phyloP scores from a whole-genome alignment of 169 alveolate genomes.

The Eimeria sp. region DNA sequence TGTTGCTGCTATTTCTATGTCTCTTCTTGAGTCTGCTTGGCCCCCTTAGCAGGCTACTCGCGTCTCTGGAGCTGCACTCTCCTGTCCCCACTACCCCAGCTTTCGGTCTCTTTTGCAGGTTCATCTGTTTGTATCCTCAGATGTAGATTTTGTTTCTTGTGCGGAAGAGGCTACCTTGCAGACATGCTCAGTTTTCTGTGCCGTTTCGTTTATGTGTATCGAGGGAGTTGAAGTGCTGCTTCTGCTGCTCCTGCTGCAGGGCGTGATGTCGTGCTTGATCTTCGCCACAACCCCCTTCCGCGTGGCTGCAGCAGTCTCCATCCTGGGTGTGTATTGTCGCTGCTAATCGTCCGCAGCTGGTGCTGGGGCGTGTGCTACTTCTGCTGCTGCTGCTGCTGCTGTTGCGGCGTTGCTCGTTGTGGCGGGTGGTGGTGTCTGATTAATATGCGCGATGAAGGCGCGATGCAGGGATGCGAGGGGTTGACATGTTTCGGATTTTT shows the following conservation, averaged over 20 bases:
- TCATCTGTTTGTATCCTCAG: too few species aligned
- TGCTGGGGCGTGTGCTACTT: background rate
- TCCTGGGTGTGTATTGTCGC: background rate
- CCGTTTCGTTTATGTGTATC: too few species aligned
- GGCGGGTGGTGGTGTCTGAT: background rate
- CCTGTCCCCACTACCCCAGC: too few species aligned
- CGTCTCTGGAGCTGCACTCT: too few species aligned
- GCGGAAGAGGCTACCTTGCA: too few species aligned
- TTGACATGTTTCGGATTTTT: background rate
- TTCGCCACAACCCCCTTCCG: background rate
- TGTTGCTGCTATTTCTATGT: background rate
- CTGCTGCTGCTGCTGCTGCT: conserved; percentile 24
- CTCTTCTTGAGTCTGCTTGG: background rate
- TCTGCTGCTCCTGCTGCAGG: conserved; percentile 19
- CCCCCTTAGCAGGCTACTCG: too few species aligned
- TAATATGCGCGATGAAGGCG: background rate
- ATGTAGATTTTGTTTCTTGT: too few species aligned
- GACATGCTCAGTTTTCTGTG: too few species aligned
- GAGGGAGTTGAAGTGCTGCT: background rate
- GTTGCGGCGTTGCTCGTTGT: background rate
- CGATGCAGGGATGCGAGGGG: too few species aligned
- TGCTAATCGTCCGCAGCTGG: background rate
- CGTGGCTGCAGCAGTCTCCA: conserved; percentile 4
- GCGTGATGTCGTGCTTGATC: conserved; percentile 7
- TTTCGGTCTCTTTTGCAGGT: too few species aligned